phyloP scores from a whole-genome alignment of 805 yeast genomes.

The Hanseniaspora pseudoguilliermondii region DNA sequence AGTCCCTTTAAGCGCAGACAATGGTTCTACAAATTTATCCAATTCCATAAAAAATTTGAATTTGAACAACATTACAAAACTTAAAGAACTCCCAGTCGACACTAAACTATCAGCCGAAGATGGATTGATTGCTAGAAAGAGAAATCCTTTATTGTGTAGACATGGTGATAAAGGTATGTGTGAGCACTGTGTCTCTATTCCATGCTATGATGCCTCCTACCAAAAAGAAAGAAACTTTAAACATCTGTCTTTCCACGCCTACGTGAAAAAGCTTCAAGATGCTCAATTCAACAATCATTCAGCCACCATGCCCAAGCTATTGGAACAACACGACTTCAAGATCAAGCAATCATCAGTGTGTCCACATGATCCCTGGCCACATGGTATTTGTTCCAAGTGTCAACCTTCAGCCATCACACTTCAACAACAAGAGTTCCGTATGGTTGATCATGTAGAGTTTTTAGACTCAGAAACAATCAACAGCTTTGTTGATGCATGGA shows the following conservation, averaged over 20 bases:
- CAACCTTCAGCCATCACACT: slow-evolving; percentile 92
- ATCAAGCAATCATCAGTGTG: slow-evolving; percentile 46
- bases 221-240: slow-evolving; percentile 65
- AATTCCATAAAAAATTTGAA: slow-evolving; percentile 14
- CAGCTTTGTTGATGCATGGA: slow-evolving; percentile 82
- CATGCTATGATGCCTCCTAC: slow-evolving; percentile 83
- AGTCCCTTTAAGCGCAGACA: slow-evolving; percentile 7
- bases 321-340: slow-evolving; percentile 55
- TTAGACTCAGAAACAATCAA: slow-evolving; percentile 62
- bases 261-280: slow-evolving; percentile 60
- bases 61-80: slow-evolving; percentile 17
- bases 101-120: slow-evolving; percentile 45
- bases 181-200: slow-evolving; percentile 88
- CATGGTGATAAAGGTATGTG: slow-evolving; percentile 96
- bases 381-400: slow-evolving; percentile 88
- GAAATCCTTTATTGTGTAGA: slow-evolving; percentile 41
- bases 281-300: slow-evolving; percentile 37
- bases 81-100: slow-evolving; percentile 57
- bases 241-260: slow-evolving; percentile 77
- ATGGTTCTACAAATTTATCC: slow-evolving; percentile 10
- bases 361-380: slow-evolving; percentile 83
- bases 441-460: slow-evolving; percentile 96
- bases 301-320: slow-evolving; percentile 68
- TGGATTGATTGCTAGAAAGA: slow-evolving; percentile 57
- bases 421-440: slow-evolving; percentile 77